Conservation (phyloP, 2,329 filamentous ascomycete species). For the Sphaerulina vaccinii region DNA sequence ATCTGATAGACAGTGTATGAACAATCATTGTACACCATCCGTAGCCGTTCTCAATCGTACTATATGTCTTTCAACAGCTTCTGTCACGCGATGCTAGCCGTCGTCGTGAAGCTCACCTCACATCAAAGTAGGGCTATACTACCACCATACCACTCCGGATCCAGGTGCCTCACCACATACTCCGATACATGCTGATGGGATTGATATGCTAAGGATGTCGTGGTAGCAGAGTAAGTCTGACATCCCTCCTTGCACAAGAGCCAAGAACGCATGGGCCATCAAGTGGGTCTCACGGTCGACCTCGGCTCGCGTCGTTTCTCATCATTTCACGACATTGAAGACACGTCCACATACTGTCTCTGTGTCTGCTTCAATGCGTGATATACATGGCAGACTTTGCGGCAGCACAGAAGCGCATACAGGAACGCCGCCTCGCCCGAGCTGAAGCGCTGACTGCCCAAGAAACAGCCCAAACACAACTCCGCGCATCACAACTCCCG, state of each 20-base stretch:
- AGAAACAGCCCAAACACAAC: conserved; percentile 49
- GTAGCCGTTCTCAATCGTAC: too few species aligned
- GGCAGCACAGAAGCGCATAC: conserved; percentile 82
- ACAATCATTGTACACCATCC: too few species aligned
- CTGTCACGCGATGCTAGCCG: too few species aligned
- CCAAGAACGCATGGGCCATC: background rate
- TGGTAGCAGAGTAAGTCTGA: background rate
- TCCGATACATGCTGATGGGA: too few species aligned
- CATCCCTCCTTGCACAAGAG: background rate
- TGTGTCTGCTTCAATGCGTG: background rate
- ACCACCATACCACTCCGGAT: background rate
- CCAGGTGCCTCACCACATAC: background rate
- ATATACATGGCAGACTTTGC: conserved; percentile 65
- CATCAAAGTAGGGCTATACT: background rate
- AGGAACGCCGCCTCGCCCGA: conserved; percentile 74
- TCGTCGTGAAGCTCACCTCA: too few species aligned
- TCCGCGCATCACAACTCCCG: conserved; percentile 42
- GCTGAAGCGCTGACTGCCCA: conserved; percentile 53
- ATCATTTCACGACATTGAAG: background rate
- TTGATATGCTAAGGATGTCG: background rate
- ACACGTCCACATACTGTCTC: background rate
- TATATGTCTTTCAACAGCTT: too few species aligned
- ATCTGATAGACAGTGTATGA: too few species aligned
- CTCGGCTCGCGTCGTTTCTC: background rate
- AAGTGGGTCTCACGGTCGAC: background rate